Conservation (phyloP, 306 rosid genomes). For the Carpinus viminea region DNA sequence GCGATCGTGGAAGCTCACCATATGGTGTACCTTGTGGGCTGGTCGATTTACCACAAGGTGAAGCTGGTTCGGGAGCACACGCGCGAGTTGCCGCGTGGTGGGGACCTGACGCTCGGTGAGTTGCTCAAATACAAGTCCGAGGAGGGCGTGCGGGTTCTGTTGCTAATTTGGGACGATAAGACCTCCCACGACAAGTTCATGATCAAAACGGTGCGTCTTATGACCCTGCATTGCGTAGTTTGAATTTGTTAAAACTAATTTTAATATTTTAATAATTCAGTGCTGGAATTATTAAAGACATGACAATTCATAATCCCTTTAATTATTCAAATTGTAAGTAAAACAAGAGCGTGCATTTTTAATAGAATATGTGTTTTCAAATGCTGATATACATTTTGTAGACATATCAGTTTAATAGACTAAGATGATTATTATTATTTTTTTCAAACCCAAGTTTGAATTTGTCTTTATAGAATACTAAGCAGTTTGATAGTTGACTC, state of each 20-base stretch:
- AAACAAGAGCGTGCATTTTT: too few species aligned
- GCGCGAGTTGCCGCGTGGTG: slow-evolving; percentile 63
- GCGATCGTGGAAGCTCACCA: slow-evolving; percentile 94
- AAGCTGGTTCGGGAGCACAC: slow-evolving; percentile 71
- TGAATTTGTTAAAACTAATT: background rate
- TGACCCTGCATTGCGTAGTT: background rate
- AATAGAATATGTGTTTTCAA: too few species aligned
- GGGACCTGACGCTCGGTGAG: slow-evolving; percentile 77
- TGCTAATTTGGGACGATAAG: slow-evolving; percentile 93
- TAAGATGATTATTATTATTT: too few species aligned
- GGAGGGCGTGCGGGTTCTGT: slow-evolving; percentile 83
- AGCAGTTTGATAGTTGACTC: too few species aligned
- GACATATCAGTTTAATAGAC: too few species aligned
- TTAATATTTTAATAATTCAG: background rate
- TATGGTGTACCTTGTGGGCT: slow-evolving; percentile 73
- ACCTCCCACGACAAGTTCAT: slow-evolving; percentile 69
- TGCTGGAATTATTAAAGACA: background rate
- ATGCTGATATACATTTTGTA: too few species aligned
- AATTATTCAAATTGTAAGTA: too few species aligned
- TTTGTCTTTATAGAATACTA: too few species aligned
- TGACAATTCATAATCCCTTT: too few species aligned
- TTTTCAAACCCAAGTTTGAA: too few species aligned
- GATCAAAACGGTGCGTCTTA: slow-evolving; percentile 57
- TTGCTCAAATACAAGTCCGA: slow-evolving; percentile 89
- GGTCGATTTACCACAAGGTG: slow-evolving; percentile 83